phyloP scores from a whole-genome alignment of 1,139 yeast genomes.

The Hyphopichia pseudoburtonii region DNA sequence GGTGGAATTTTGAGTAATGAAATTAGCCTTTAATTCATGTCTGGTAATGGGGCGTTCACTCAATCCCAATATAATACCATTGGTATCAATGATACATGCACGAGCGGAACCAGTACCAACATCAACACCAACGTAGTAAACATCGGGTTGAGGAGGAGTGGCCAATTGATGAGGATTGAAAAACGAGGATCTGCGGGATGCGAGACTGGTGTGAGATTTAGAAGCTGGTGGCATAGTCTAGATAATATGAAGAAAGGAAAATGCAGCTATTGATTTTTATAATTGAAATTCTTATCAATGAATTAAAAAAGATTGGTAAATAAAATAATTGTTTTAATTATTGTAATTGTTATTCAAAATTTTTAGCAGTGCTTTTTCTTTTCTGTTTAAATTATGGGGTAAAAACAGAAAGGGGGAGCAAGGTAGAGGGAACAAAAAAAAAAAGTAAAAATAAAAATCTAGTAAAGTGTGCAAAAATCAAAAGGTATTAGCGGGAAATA shows the following conservation, averaged over 20 bases:
- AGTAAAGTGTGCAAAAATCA: no score
- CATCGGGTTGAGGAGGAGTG: conserved; percentile 47
- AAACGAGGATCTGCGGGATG: conserved; percentile 41
- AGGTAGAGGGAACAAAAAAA: neutral
- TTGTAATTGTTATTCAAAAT: no score
- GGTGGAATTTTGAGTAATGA: conserved; percentile 82
- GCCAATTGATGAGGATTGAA: conserved; percentile 29
- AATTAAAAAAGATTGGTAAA: no score
- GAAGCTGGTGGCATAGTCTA: conserved; percentile 13
- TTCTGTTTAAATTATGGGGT: neutral
- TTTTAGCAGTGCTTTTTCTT: no score
- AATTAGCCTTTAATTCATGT: conserved; percentile 69
- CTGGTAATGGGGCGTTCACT: conserved; percentile 78
- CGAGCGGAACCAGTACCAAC: conserved; percentile 98
- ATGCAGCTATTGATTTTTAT: no score
- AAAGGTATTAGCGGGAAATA: no score
- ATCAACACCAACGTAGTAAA: conserved; percentile 87
- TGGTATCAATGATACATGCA: conserved; percentile 83
- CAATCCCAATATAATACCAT: conserved; percentile 79
- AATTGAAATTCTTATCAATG: no score
- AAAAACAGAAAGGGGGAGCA: neutral
- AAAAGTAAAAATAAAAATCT: no score
- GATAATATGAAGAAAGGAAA: no score
- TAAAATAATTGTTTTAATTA: no score
- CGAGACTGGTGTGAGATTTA: conserved; percentile 40